phyloP scores from a whole-genome alignment of 2,329 filamentous ascomycete species.

The Paraconiothyrium sp. region DNA sequence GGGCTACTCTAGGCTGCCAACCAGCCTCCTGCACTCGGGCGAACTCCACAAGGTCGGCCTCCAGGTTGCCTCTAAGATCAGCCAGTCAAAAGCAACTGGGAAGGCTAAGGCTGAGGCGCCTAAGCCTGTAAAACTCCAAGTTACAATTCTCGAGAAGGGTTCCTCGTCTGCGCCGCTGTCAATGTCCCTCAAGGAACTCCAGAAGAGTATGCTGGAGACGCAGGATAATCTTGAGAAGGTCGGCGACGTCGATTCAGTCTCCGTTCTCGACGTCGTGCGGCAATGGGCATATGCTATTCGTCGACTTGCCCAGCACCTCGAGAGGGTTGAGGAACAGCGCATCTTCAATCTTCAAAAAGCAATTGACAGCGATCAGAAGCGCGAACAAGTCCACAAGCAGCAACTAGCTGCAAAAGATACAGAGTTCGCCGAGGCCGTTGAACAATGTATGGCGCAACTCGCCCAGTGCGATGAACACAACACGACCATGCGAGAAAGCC shows the following conservation, averaged over 20 bases:
- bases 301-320: not conserved
- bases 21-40: not conserved
- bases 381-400: not conserved
- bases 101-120: not conserved
- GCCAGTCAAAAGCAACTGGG: not conserved
- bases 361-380: not conserved
- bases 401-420: not conserved
- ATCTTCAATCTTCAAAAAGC: not conserved
- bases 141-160: not conserved
- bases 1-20: not conserved
- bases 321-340: not conserved
- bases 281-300: not conserved
- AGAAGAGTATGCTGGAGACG: not conserved
- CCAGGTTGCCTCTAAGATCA: not conserved
- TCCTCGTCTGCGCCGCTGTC: not conserved
- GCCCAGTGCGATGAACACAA: not conserved
- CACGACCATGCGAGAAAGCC: not conserved
- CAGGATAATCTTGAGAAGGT: not conserved
- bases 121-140: not conserved
- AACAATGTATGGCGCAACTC: not conserved
- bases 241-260: not conserved
- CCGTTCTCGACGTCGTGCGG: not conserved
- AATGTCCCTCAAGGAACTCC: not conserved
- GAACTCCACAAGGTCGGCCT: not conserved
- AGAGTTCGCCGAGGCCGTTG: not conserved